phyloP scores from a whole-genome alignment of 306 rosid genomes.

The Malus fusca region DNA sequence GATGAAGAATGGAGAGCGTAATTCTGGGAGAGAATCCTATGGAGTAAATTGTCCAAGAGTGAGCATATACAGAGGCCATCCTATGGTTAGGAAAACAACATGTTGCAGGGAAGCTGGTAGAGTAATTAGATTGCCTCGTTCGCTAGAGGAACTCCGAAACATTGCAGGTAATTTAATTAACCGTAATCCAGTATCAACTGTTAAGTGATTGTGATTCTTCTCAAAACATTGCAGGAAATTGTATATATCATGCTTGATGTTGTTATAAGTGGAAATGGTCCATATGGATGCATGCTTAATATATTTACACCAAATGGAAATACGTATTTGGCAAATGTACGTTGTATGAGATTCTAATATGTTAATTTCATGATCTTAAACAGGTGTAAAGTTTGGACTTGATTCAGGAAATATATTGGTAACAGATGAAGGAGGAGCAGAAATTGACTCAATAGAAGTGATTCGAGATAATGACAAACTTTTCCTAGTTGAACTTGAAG shows the following conservation, averaged over 20 bases:
- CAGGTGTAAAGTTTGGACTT: conserved; percentile 64
- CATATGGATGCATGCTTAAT: neutral
- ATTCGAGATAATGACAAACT: conserved; percentile 84
- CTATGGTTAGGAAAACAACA: conserved; percentile 43
- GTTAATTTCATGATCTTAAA: conserved; percentile 9
- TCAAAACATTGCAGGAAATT: no score
- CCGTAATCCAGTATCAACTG: neutral
- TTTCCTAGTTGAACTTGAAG: conserved; percentile 40
- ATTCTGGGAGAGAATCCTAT: conserved; percentile 20
- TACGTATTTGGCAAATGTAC: neutral
- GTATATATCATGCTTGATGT: no score
- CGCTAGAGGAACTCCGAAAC: conserved; percentile 63
- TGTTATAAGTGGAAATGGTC: no score
- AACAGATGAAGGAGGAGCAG: conserved; percentile 73
- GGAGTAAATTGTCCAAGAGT: conserved; percentile 40
- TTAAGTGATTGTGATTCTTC: no score
- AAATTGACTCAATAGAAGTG: conserved; percentile 64
- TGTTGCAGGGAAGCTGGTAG: conserved; percentile 55
- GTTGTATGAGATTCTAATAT: neutral
- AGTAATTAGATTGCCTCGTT: conserved; percentile 63
- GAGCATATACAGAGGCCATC: conserved; percentile 74
- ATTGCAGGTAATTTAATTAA: conserved; percentile 53
- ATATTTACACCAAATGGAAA: neutral
- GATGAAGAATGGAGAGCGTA: conserved; percentile 25
- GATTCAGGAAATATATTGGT: conserved; percentile 42